phyloP scores from a whole-genome alignment of 495 filamentous ascomycete species.

The Hyphodiscus hymeniophilus region DNA sequence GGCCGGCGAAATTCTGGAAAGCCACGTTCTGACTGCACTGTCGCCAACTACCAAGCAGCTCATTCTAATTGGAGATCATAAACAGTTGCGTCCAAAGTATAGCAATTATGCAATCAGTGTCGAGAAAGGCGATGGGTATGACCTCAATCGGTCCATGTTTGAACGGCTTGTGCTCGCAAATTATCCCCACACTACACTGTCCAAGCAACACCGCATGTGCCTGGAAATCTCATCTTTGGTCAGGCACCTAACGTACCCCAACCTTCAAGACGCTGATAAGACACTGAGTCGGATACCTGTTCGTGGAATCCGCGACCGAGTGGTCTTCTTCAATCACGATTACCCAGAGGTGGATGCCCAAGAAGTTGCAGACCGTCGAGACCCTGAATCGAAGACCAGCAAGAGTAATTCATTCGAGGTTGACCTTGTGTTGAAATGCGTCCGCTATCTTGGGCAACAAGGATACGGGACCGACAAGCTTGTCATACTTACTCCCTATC shows the following conservation, averaged over 20 bases:
- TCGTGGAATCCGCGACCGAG: conserved; percentile 49
- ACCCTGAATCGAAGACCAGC: conserved; percentile 23
- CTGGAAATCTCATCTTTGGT: conserved; percentile 62
- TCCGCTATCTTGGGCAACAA: conserved; percentile 68
- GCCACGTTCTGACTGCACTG: conserved; percentile 59
- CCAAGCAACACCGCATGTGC: conserved; percentile 63
- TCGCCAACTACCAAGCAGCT: conserved; percentile 52
- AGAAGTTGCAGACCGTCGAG: conserved; percentile 46
- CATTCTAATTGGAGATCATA: conserved; percentile 70
- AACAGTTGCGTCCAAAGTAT: conserved; percentile 56
- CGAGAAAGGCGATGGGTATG: conserved; percentile 59
- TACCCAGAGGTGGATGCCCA: conserved; percentile 41
- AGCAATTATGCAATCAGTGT: conserved; percentile 45
- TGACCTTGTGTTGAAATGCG: conserved; percentile 56
- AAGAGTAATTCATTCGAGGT: conserved; percentile 64
- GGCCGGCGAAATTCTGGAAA: conserved; percentile 72
- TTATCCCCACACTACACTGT: conserved; percentile 46
- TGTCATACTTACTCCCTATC: conserved; percentile 69
- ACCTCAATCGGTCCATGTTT: conserved; percentile 66
- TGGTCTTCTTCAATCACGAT: conserved; percentile 61
- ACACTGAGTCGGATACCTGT: conserved; percentile 42
- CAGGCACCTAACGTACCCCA: conserved; percentile 53
- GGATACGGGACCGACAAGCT: conserved; percentile 60
- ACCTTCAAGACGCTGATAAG: conserved; percentile 48
- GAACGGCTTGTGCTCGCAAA: conserved; percentile 55